Percentiles rank a stretch among this genome's conserved stretches.
phyloP scores from a whole-genome alignment of 2,329 filamentous ascomycete species.

The Cercospora sp. region DNA sequence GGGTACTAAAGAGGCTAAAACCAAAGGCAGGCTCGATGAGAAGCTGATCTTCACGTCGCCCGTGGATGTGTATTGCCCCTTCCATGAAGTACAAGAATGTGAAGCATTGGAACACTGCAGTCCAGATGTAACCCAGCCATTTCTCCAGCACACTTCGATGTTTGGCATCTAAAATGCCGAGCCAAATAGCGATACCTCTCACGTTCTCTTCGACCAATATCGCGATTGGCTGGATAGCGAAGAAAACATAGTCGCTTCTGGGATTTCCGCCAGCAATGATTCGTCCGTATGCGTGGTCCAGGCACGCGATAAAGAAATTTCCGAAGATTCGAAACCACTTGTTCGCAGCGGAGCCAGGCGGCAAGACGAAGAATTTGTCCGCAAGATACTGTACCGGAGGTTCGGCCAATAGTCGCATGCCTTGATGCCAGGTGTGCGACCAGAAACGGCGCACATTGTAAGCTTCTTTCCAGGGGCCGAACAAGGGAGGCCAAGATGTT shows the following conservation, averaged over 20 bases:
- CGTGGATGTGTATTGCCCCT: not conserved
- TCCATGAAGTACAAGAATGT: constrained; percentile 12
- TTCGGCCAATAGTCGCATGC: constrained; percentile 7
- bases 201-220: constrained; percentile 2
- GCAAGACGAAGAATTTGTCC: not conserved
- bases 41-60: not conserved
- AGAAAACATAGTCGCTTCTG: not conserved
- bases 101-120: constrained; percentile 2
- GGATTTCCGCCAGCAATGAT: constrained; percentile 1
- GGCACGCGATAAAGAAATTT: constrained; percentile 9
- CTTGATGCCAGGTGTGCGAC: constrained; percentile 12
- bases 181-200: not conserved
- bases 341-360: not conserved
- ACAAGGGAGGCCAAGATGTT: not conserved
- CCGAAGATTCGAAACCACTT: constrained; percentile 2
- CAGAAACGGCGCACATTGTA: constrained; percentile 7
- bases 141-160: not conserved
- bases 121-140: constrained; percentile 1
- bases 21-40: too few relatives aligned
- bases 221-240: constrained; percentile 1
- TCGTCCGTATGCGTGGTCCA: constrained; percentile 10
- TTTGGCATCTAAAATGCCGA: not conserved
- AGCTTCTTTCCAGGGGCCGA: constrained; percentile 4
- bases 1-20: too few relatives aligned
- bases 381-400: constrained; percentile 1